Evolutionary conservation across 2,329 filamentous ascomycete genomes (phyloP).

Genomic region (Orbilia javanica): DNA sequence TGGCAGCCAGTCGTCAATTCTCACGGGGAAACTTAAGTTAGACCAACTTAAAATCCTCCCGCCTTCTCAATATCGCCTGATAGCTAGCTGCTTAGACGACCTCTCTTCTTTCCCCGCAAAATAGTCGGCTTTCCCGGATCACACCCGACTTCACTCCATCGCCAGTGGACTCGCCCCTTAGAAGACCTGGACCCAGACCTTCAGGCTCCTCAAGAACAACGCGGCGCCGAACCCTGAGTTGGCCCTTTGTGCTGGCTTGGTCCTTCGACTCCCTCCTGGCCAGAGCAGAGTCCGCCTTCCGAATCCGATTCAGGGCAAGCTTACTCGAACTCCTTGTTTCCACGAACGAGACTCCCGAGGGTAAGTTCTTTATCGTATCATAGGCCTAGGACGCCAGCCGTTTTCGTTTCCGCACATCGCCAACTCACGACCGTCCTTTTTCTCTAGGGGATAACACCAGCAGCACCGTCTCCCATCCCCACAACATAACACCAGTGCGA

Average conservation of each 20-base stretch:
- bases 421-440: conserved; percentile 22
- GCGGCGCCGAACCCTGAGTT: conserved; percentile 54
- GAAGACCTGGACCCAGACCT: conserved; percentile 7
- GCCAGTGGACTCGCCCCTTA: conserved; percentile 23
- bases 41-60: conserved; percentile 57
- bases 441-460: conserved; percentile 13
- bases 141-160: conserved; percentile 41
- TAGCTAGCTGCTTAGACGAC: conserved; percentile 46
- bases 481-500: conserved; percentile 27
- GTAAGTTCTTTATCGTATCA: conserved; percentile 26
- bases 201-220: conserved; percentile 45
- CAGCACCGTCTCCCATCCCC: conserved; percentile 16
- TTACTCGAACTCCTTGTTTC: conserved; percentile 44
- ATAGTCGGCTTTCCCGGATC: conserved; percentile 56
- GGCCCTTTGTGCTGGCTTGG: conserved; percentile 30
- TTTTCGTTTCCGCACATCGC: conserved; percentile 35
- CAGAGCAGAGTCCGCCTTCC: conserved; percentile 9
- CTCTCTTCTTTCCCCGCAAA: conserved; percentile 60
- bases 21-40: conserved; percentile 54
- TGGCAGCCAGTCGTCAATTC: conserved; percentile 42
- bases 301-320: conserved; percentile 37
- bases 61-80: conserved; percentile 54
- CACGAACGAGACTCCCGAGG: conserved; percentile 30
- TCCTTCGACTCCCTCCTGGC: conserved; percentile 1
- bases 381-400: conserved; percentile 8